Evolutionary conservation across 2,329 filamentous ascomycete genomes (phyloP), one percentile per base, ranked within the genome.

Genomic region (Saccharata proteae): DNA sequence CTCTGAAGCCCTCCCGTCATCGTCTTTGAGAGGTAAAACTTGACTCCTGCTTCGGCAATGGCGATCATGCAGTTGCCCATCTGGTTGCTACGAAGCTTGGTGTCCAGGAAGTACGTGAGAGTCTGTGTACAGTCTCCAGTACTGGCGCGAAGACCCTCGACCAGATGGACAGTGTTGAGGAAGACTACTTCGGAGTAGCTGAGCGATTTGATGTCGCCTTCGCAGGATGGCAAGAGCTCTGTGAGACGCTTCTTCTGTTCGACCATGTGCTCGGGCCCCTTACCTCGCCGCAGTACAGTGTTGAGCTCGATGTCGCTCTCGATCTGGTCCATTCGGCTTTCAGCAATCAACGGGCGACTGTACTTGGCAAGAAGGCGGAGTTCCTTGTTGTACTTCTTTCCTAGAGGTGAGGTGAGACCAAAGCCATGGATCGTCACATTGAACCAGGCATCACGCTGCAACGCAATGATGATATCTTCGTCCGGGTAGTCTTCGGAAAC

Each of bases 271-370:
- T 88, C 80, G 5, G 77, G 72, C 40, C 75, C 83, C 64, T 84
- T 82, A 12, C 86, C 88, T 38, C 90, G 74, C 37, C 88, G 77
- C 30, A 99, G 65, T 12, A 96, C 80, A 1, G 85, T 93, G 48
- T 98, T 96, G 23, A 98, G 70, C 48, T 98, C 90, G 34, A 99
- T 88, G 42, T 96, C 90, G 51, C 86, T 94, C 55, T 98, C 90
- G 7, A 90, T 70, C 48, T 92, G 78, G 44, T 93, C 86, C 17
- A 83, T 80, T 36, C 85, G 76, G 50, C 92, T 81, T 49, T 93
- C 84, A 2, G 86, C 76, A 18, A 98, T 80, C 33, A 98, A 61
- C 0, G 90, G 81, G 16, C 81, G 77, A 9, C 86, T 93, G 55
- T 93, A 77, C 30, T 84, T 74, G 2, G 92, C 88, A 50, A 99